A percentile compares a stretch with the other conserved stretches of the same genome.
phyloP scores from a whole-genome alignment of 2,329 filamentous ascomycete genomes.

The Helotiales sp. region DNA sequence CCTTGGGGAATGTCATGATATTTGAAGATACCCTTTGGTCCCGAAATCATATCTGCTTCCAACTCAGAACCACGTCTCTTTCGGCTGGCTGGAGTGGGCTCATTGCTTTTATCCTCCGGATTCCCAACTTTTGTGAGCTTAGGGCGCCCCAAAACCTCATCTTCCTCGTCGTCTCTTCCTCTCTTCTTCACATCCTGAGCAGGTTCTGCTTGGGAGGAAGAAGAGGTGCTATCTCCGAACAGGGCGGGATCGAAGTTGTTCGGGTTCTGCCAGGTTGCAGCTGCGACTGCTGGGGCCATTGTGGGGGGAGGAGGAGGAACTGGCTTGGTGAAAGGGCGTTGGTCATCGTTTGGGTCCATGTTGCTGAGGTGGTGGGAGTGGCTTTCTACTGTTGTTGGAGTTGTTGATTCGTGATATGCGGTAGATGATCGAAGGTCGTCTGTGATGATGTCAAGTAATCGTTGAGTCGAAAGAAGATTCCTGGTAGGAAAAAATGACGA shows the following conservation, averaged over 20 bases:
- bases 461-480: background rate
- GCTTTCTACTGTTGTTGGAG: background rate
- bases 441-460: background rate
- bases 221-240: background rate
- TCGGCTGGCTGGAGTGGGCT: background rate
- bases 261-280: background rate
- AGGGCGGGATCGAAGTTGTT: background rate
- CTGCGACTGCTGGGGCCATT: background rate
- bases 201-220: too few relatives aligned
- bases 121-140: background rate
- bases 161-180: background rate
- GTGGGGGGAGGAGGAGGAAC: background rate
- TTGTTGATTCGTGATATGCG: background rate
- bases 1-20: background rate
- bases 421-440: background rate
- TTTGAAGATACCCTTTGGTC: background rate
- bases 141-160: background rate
- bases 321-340: background rate
- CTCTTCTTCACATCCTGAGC: background rate
- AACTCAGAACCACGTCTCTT: background rate
- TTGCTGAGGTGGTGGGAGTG: background rate
- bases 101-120: background rate
- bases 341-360: background rate
- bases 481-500: background rate
- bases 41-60: background rate